Conservation (phyloP, 1,284 basidiomycete species). For the Fomitopsis palustris region DNA sequence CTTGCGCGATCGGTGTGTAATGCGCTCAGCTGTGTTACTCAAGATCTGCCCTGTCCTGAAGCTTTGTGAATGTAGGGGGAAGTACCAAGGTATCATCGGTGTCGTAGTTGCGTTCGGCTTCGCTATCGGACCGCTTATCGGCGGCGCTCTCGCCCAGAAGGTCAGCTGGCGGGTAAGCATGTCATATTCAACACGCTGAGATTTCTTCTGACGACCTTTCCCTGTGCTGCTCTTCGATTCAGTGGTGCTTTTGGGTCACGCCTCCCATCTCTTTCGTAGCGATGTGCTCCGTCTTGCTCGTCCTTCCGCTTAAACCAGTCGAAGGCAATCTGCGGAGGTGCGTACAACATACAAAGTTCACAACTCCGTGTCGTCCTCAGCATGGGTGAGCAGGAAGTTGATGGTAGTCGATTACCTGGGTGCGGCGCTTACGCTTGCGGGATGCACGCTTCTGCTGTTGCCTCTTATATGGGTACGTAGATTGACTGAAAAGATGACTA, state of each 20-base stretch:
- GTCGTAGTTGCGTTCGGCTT: constrained; percentile 48
- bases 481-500: background rate
- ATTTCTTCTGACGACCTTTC: background rate
- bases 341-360: background rate
- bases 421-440: constrained; percentile 52
- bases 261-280: constrained; percentile 55
- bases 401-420: constrained; percentile 69
- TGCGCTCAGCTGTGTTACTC: too few relatives aligned
- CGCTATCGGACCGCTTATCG: constrained; percentile 54
- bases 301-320: constrained; percentile 66
- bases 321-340: constrained; percentile 51
- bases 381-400: constrained; percentile 45
- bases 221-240: background rate
- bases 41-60: background rate
- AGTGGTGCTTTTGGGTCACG: constrained; percentile 70
- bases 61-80: constrained; percentile 38
- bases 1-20: constrained; percentile 49
- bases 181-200: constrained; percentile 8
- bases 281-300: constrained; percentile 51
- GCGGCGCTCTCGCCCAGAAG: constrained; percentile 54
- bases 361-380: background rate
- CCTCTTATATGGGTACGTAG: constrained; percentile 69
- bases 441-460: constrained; percentile 61
- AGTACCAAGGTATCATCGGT: constrained; percentile 63
- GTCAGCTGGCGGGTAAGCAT: constrained; percentile 57